These are phyloP conservation scores for Liquidambar formosana DNA, from an alignment of 164 flowering plant genomes.

Conservation along the genomic window DNA sequence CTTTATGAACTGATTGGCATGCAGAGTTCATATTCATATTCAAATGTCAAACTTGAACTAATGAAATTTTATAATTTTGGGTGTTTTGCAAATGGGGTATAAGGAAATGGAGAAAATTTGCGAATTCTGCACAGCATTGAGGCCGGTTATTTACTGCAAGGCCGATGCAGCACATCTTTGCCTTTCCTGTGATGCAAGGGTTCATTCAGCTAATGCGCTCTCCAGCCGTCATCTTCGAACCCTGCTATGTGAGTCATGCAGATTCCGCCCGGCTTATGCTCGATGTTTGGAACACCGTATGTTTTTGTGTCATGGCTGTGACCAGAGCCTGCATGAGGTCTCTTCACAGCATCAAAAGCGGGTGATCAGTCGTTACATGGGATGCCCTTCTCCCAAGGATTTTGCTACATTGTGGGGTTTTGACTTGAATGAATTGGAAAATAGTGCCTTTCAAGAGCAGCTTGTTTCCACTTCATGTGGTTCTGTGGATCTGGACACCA, in stretches of 20 bases:
- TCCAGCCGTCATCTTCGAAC: constrained; percentile 55
- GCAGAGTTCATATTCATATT: too few species aligned
- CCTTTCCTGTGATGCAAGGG: constrained; percentile 68
- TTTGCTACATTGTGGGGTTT: constrained; percentile 70
- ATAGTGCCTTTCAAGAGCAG: constrained; percentile 13
- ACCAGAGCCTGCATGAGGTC: constrained; percentile 37
- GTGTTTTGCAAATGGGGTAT: background rate
- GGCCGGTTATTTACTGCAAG: constrained; percentile 65
- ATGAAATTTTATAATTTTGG: background rate
- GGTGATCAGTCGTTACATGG: constrained; percentile 44
- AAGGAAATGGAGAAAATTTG: constrained; percentile 61
- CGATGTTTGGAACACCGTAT: constrained; percentile 58
- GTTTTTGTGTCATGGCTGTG: constrained; percentile 63
- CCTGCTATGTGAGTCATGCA: constrained; percentile 61
- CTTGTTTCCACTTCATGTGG: constrained; percentile 15
- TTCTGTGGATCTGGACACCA: constrained; percentile 16
- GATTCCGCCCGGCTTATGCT: constrained; percentile 36
- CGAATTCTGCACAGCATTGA: constrained; percentile 58
- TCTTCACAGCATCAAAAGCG: constrained; percentile 42
- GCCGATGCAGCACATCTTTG: constrained; percentile 76
- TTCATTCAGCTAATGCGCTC: constrained; percentile 79
- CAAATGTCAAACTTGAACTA: background rate
- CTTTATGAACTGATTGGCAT: background rate
- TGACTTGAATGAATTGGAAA: constrained; percentile 29
- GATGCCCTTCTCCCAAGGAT: constrained; percentile 73